These are phyloP conservation scores for Phytophthora pluvialis DNA, from an alignment of 352 stramenopile genomes.

Conservation along the genomic window DNA sequence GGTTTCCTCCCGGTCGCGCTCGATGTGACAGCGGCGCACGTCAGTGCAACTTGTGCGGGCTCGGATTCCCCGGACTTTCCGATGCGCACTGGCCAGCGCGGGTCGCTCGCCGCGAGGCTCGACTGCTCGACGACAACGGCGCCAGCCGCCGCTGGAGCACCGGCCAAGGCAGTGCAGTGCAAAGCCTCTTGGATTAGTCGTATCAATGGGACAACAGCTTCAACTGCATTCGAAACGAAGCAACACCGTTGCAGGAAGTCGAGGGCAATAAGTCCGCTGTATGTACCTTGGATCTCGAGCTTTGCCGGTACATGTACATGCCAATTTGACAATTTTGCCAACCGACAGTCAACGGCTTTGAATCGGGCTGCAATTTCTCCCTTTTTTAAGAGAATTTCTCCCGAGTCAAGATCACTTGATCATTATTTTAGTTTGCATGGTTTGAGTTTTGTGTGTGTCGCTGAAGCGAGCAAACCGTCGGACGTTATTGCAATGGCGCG, in stretches of 20 bases:
- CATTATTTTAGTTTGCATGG: not conserved
- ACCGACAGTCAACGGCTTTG: no score
- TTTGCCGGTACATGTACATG: conserved; percentile 7
- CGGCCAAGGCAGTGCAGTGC: not conserved
- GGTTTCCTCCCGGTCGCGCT: not conserved
- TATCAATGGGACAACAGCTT: conserved; percentile 33
- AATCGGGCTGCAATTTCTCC: not conserved
- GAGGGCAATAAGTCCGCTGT: not conserved
- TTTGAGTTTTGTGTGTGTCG: conserved; percentile 15
- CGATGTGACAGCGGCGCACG: conserved; percentile 33
- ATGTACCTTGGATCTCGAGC: not conserved
- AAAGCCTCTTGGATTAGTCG: conserved; percentile 33
- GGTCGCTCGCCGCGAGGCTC: conserved; percentile 9
- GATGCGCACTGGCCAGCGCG: not conserved
- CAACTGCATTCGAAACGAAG: conserved; percentile 17
- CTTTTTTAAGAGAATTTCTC: not conserved
- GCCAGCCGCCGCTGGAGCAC: conserved; percentile 12
- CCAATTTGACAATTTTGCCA: no score
- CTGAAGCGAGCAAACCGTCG: not conserved
- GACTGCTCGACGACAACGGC: not conserved
- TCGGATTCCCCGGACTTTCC: conserved; percentile 1
- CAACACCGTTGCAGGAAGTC: no score
- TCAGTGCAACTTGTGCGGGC: conserved; percentile 5
- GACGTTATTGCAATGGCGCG: conserved; percentile 7
- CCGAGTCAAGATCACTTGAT: no score